Percentiles rank a stretch among this genome's conserved stretches.
These are phyloP conservation scores for Pilobolus umbonatus DNA, from an alignment of 192 early-diverging fungal species.

Conservation along the genomic window DNA sequence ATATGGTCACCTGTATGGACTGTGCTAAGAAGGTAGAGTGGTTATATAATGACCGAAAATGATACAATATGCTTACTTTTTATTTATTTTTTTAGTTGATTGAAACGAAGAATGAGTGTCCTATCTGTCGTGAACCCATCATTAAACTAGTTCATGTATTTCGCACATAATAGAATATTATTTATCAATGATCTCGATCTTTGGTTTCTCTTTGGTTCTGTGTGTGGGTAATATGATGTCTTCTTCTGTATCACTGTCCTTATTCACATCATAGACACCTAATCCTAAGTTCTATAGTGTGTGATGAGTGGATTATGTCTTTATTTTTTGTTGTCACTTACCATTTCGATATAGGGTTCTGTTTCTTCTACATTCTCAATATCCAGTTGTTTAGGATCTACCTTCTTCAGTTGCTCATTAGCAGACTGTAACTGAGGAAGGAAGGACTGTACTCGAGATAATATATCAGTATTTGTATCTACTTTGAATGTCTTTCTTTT, in stretches of 20 bases:
- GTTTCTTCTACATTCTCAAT: constrained; percentile 49
- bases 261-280: constrained; percentile 47
- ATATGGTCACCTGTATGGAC: constrained; percentile 79
- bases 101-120: constrained; percentile 63
- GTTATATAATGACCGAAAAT: neutral
- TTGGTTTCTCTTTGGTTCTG: too few relatives aligned
- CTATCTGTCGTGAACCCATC: constrained; percentile 75
- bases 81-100: constrained; percentile 25
- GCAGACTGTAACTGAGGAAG: constrained; percentile 39
- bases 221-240: constrained; percentile 20
- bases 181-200: too few relatives aligned
- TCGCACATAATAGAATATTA: constrained; percentile 47
- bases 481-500: constrained; percentile 43
- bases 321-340: neutral
- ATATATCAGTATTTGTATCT: constrained; percentile 32
- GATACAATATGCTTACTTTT: neutral
- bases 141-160: constrained; percentile 65
- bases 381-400: constrained; percentile 43
- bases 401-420: constrained; percentile 35
- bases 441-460: constrained; percentile 46
- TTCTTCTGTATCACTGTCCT: constrained; percentile 21
- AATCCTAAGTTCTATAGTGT: constrained; percentile 36
- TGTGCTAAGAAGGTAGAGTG: constrained; percentile 59
- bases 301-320: constrained; percentile 14
- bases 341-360: constrained; percentile 56